phyloP scores from a whole-genome alignment of 768 basidiomycete genomes.

The Lentinus tigrinus region DNA sequence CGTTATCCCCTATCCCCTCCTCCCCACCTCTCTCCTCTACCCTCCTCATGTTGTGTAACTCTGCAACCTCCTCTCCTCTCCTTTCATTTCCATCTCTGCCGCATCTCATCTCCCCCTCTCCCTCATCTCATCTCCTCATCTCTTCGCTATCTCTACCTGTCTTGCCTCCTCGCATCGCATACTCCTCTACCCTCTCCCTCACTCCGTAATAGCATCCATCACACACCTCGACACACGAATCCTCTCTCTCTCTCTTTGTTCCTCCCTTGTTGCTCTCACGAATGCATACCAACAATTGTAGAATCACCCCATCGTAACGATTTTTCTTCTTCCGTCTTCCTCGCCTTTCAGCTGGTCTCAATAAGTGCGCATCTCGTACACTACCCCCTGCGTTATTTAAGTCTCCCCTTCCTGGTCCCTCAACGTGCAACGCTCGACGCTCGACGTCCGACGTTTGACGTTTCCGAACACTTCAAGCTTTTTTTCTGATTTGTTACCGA shows the following conservation, averaged over 20 bases:
- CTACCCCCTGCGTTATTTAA: no score
- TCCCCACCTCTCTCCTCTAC: neutral
- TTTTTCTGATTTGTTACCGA: no score
- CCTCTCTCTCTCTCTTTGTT: conserved; percentile 6
- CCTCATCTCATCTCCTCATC: neutral
- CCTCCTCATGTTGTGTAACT: neutral
- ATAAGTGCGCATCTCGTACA: no score
- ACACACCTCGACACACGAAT: neutral
- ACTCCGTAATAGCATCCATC: neutral
- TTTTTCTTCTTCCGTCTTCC: neutral
- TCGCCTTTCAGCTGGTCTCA: no score
- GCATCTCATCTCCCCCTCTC: neutral
- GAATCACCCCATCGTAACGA: neutral
- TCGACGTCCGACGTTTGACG: no score
- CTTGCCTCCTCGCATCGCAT: neutral
- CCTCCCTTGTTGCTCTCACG: neutral
- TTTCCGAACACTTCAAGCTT: no score
- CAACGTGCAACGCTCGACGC: no score
- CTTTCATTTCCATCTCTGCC: neutral
- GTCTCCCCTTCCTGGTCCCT: neutral
- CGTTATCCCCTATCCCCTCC: neutral
- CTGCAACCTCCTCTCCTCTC: neutral
- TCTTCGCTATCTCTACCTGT: neutral
- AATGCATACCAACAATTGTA: no score
- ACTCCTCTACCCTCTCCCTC: neutral